phyloP scores from a whole-genome alignment of 2,329 filamentous ascomycete species.

The Fusarium caatingaense region DNA sequence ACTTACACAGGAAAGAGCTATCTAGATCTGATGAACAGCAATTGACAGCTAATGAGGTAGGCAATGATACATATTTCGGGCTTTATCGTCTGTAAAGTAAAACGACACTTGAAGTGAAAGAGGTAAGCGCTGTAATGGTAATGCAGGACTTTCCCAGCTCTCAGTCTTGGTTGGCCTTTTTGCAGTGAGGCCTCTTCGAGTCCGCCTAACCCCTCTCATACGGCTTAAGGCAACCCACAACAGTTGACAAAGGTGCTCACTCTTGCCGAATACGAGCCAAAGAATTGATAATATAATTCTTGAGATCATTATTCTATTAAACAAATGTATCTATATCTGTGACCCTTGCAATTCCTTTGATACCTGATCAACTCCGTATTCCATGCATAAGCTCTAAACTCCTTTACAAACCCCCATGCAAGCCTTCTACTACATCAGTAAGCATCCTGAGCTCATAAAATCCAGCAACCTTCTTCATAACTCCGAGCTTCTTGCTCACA shows the following conservation, averaged over 20 bases:
- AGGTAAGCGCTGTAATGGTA: background rate
- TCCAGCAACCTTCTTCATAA: constrained; percentile 79
- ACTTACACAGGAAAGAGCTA: background rate
- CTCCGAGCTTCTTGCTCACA: constrained; percentile 71
- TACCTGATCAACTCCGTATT: constrained; percentile 34
- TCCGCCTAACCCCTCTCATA: background rate
- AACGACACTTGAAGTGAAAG: background rate
- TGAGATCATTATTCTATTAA: constrained; percentile 3
- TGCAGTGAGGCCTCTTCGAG: background rate
- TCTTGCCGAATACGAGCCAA: background rate
- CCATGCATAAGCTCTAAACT: constrained; percentile 26
- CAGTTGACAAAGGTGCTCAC: background rate
- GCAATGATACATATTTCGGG: background rate
- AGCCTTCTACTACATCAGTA: constrained; percentile 75
- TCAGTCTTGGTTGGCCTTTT: background rate
- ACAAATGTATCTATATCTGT: background rate
- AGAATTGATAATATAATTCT: background rate
- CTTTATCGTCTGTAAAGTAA: background rate
- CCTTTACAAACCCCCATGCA: constrained; percentile 61
- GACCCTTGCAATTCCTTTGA: background rate
- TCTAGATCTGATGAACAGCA: background rate
- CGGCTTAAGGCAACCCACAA: background rate
- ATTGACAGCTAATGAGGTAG: background rate
- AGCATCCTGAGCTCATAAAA: constrained; percentile 88
- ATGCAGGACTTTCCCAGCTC: constrained; percentile 7